Conservation (phyloP, 768 basidiomycete species). For the Podaxis sp. region DNA sequence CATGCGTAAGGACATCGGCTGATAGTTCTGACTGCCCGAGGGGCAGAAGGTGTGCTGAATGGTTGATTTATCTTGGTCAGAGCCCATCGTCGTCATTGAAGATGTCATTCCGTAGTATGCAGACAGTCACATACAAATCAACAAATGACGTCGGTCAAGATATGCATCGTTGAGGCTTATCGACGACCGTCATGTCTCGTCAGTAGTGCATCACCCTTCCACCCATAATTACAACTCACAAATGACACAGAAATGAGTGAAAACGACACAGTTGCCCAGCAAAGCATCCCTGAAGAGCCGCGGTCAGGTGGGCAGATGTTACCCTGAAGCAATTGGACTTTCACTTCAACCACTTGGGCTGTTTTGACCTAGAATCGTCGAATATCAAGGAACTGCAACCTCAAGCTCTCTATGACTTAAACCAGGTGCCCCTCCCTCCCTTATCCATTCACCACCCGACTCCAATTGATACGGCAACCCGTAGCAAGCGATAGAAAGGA, state of each 20-base stretch:
- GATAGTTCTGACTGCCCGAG: too few relatives aligned
- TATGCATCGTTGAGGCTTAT: background rate
- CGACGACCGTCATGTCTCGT: constrained; percentile 12
- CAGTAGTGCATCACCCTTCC: background rate
- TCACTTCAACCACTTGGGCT: background rate
- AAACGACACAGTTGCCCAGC: background rate
- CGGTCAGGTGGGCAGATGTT: background rate
- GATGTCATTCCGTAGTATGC: background rate
- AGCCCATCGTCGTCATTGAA: background rate
- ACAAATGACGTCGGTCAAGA: background rate
- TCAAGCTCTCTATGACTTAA: constrained; percentile 23
- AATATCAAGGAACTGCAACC: constrained; percentile 10
- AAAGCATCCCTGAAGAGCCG: background rate
- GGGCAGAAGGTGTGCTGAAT: too few relatives aligned
- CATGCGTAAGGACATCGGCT: too few relatives aligned
- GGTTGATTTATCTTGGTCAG: too few relatives aligned
- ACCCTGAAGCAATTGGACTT: background rate
- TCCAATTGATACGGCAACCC: background rate
- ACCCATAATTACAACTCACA: background rate
- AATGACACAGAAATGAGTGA: constrained; percentile 1
- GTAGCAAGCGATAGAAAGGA: constrained; percentile 35
- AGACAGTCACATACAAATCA: background rate
- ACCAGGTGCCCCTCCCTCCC: constrained; percentile 19
- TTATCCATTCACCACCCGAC: background rate
- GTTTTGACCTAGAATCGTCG: background rate